These are phyloP conservation scores for Plasmodium inui DNA, from an alignment of 169 alveolate genomes.

Conservation along the genomic window DNA sequence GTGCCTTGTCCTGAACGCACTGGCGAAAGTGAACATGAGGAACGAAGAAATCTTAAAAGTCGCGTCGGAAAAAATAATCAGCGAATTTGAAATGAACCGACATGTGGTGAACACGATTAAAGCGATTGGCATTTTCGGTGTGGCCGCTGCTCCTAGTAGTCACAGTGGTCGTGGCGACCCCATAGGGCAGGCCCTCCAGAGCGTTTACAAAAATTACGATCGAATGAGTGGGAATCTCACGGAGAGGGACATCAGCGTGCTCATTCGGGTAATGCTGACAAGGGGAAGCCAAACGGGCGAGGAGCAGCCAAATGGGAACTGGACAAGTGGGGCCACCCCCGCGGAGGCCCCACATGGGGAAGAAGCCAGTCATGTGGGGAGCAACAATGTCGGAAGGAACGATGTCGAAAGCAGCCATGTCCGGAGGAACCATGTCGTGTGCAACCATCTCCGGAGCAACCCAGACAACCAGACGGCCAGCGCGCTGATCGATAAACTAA, in stretches of 20 bases:
- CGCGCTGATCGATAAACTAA: not conserved
- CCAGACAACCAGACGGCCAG: not conserved
- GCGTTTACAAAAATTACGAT: not conserved
- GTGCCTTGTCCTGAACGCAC: slow-evolving; percentile 50
- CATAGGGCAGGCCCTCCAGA: not conserved
- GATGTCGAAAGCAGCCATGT: no score
- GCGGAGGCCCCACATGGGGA: not conserved
- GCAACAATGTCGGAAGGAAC: not conserved
- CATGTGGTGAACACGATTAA: slow-evolving; percentile 30
- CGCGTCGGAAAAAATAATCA: slow-evolving; percentile 30
- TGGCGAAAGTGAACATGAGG: slow-evolving; percentile 49
- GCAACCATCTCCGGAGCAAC: not conserved
- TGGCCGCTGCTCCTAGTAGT: not conserved
- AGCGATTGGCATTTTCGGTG: not conserved
- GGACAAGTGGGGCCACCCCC: not conserved
- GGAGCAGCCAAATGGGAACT: not conserved
- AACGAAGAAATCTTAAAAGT: slow-evolving; percentile 49
- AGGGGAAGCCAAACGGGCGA: not conserved
- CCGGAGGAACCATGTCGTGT: no score
- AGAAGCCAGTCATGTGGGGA: not conserved
- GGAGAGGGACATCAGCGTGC: slow-evolving; percentile 47
- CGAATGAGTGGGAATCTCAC: slow-evolving; percentile 5
- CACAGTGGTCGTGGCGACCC: not conserved
- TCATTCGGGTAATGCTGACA: slow-evolving; percentile 19
- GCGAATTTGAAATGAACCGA: slow-evolving; percentile 5